Percentiles rank a stretch among this genome's conserved stretches.
These are phyloP conservation scores for Neurospora sp. DNA, from an alignment of 495 filamentous ascomycete genomes.

Conservation along the genomic window DNA sequence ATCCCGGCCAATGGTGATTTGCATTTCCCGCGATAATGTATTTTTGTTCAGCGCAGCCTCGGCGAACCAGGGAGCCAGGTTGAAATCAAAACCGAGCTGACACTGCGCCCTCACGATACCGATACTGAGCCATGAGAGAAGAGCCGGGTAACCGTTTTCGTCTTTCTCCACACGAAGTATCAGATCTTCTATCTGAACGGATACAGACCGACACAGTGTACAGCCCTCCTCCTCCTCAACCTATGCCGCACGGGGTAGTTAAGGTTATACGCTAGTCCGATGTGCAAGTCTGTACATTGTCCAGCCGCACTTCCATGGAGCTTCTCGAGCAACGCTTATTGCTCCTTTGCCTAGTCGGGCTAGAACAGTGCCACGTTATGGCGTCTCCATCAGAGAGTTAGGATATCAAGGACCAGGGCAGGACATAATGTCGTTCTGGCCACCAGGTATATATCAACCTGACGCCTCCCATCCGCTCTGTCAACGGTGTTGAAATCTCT, in stretches of 20 bases:
- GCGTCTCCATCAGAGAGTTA: neutral
- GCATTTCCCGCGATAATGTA: neutral
- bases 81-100: neutral
- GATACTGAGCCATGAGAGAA: slow-evolving; percentile 5
- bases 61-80: neutral
- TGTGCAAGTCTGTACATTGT: neutral
- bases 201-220: neutral
- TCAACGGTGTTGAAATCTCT: neutral
- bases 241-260: neutral
- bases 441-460: slow-evolving; percentile 6
- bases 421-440: neutral
- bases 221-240: neutral
- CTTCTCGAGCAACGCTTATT: neutral
- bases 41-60: slow-evolving; percentile 12
- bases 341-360: neutral
- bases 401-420: neutral
- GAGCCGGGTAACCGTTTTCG: neutral
- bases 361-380: neutral
- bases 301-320: neutral
- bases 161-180: slow-evolving; percentile 4
- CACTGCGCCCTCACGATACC: neutral
- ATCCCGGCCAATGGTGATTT: slow-evolving; percentile 4
- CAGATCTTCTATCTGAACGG: neutral
- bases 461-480: neutral
- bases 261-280: neutral